Base-by-base conservation (phyloP, 441 rosid genomes). In the Biscutella auriculata region DNA sequence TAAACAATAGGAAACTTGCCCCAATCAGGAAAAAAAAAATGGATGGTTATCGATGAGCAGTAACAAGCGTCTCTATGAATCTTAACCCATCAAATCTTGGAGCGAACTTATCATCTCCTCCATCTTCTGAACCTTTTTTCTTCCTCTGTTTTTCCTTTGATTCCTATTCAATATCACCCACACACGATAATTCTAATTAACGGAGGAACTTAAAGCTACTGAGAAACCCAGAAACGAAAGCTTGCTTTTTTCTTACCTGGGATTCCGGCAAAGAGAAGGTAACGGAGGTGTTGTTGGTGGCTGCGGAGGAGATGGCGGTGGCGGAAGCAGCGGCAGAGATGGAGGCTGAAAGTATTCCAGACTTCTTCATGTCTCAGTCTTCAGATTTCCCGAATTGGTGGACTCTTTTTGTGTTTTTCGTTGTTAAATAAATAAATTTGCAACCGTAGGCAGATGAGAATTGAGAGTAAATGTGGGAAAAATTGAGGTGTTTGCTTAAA, bases 21-120 rank as follows among this genome's bases (percentile, higher is more conserved):
- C 45, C n/a, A 56, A 29, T 21, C 7, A 41, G 51, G n/a, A n/a
- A n/a, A n/a, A n/a, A n/a, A 37, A 30, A 1, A 46, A 54, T 21
- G 68, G 3, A 32, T 46, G n/a, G 41, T 74, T 54, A 83, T 72
- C 86, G 73, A 48, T 83, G 90, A 70, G 78, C 86, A 34, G 90
- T 83, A 53, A 83, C 68, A 74, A 83, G 73, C 15, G 90, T 81
- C 67, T 83, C 87, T 21, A 83, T 83, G 69, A 83, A 83, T 54
- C 79, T 62, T 60, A 83, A 70, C 13, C 90, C 90, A 51, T 83
- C 84, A 55, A 79, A 83, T 56, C 75, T 79, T 15, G 90, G 86
- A 41, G 84, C 79, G 54, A 83, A 83, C 73, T 83, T 79, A 0
- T 68, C 62, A 36, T 51, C 33, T 73, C 65, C 69, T 1, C 37